These are phyloP conservation scores for Colletotrichum camelliae DNA, from an alignment of 2,329 filamentous ascomycete species.

Conservation along the genomic window DNA sequence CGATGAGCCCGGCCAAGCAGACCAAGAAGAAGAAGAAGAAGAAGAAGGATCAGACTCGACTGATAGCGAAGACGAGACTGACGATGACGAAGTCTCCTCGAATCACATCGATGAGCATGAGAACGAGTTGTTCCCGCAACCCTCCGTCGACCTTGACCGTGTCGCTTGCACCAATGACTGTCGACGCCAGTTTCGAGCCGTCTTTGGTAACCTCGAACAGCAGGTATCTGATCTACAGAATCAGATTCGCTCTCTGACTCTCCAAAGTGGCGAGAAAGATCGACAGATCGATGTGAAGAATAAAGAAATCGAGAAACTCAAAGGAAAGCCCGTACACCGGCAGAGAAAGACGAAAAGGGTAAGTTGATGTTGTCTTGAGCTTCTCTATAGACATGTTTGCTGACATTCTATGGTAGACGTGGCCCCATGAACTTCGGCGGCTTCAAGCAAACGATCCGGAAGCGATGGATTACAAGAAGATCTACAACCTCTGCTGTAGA, in stretches of 20 bases:
- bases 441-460: background rate
- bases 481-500: conserved; percentile 32
- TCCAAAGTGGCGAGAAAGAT: background rate
- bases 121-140: background rate
- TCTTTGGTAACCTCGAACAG: background rate
- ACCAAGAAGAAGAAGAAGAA: background rate
- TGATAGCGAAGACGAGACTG: background rate
- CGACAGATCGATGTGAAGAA: background rate
- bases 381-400: background rate
- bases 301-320: background rate
- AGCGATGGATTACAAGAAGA: background rate
- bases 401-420: background rate
- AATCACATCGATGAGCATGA: background rate
- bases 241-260: background rate
- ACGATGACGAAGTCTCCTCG: background rate
- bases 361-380: background rate
- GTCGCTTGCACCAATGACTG: background rate
- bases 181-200: background rate
- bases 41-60: background rate
- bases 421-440: background rate
- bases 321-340: background rate
- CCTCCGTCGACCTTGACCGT: background rate
- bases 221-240: background rate
- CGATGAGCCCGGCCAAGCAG: background rate
- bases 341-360: background rate